Evolutionary conservation across 1,284 basidiomycete species (phyloP).

Genomic region (Kwoniella shivajii): DNA sequence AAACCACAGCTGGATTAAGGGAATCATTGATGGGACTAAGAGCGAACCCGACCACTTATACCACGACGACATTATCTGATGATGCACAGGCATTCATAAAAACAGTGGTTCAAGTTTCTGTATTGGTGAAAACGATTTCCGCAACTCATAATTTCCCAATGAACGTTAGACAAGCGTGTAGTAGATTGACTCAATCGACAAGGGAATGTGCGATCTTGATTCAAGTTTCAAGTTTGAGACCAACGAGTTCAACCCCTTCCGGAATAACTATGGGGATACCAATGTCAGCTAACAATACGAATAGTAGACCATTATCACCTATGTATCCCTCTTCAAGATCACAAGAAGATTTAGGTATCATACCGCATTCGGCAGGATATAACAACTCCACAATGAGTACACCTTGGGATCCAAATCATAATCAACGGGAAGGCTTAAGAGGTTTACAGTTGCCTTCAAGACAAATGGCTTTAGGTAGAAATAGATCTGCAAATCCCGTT

Average conservation of each 20-base stretch:
- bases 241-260: slow-evolving; percentile 30
- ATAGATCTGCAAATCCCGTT: slow-evolving; percentile 20
- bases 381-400: not conserved
- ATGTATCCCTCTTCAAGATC: slow-evolving; percentile 6
- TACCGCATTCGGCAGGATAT: slow-evolving; percentile 7
- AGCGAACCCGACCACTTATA: slow-evolving; percentile 38
- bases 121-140: slow-evolving; percentile 52
- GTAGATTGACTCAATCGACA: slow-evolving; percentile 54
- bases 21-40: slow-evolving; percentile 47
- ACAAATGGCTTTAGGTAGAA: slow-evolving; percentile 27
- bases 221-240: slow-evolving; percentile 49
- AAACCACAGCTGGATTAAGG: slow-evolving; percentile 40
- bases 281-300: not conserved
- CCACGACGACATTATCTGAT: slow-evolving; percentile 37
- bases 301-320: slow-evolving; percentile 13
- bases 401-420: not conserved
- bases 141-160: slow-evolving; percentile 46
- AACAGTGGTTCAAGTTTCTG: slow-evolving; percentile 56
- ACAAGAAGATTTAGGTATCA: not conserved
- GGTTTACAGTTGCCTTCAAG: slow-evolving; percentile 37
- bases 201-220: slow-evolving; percentile 56
- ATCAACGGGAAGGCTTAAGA: slow-evolving; percentile 25
- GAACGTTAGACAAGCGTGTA: slow-evolving; percentile 45
- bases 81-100: slow-evolving; percentile 51
- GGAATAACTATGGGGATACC: slow-evolving; percentile 18